Evolutionary conservation across 2,329 filamentous ascomycete genomes (phyloP), one percentile per base, ranked within the genome.

Genomic region (Lasiodiplodia theobromae): DNA sequence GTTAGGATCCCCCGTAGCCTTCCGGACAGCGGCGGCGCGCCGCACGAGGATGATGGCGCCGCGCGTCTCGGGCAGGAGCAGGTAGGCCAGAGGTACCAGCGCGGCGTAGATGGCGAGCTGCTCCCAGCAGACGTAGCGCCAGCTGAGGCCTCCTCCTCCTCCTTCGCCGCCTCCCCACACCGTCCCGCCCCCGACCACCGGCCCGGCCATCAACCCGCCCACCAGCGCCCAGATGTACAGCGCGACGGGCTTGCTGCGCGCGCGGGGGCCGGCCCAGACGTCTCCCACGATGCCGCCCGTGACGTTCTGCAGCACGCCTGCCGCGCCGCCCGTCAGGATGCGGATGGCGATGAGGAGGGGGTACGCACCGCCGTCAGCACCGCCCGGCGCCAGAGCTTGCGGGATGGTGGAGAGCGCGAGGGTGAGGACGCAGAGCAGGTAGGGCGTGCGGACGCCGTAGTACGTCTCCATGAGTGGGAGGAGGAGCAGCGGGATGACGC

Each of bases 11-110:
- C 2, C 81, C 80, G 38, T 76, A 76, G 12, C 73, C 74, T 25
- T 77, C 72, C 53, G 53, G 14, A 56, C 4, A 2, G 18, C 8
- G 14, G 53, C 53, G 18, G 53, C 53, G 28, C 53, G 53, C 14
- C 25, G 28, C 6, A 28, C 25, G 4, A 86, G 78, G 25, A 86
- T 81, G 12, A 85, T 81, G 21, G 80, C 77, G 0, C 77, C 77
- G 28, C 85, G 80, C 16, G 83, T 82, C 70, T 87, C 85, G 2
- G 78, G 78, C 10, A 87, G 74, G 12, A 77, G 74, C 58, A 81
- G 71, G 54, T 77, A 70, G 69, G 79, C 77, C n/a, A 83, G 44
- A 0, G 79, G 79, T 4, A 84, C 74, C 1, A 84, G 71, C 3
- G 77, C 77, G 21, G 77, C 81, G 52, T 85, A 84, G 74, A 77